Base-by-base conservation (phyloP, 2,329 filamentous ascomycete species). In the Myriangium duriaei region DNA sequence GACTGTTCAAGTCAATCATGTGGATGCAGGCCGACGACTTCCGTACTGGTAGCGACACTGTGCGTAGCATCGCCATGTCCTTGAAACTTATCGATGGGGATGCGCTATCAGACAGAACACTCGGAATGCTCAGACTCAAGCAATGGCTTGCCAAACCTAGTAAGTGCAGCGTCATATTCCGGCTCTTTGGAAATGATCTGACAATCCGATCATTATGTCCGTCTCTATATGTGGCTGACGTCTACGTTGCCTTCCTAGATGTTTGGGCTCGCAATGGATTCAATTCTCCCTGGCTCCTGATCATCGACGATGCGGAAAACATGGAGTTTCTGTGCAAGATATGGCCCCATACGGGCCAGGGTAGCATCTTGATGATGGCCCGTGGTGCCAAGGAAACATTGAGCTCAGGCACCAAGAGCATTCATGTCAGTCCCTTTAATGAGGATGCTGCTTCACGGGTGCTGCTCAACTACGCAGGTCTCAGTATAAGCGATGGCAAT, bases 301-400 rank as follows among this genome's bases (percentile, higher is more conserved):
- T 55, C 11, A 53, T 55, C 38, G 53, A 57, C 32, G 53, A 55
- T 36, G 52, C 46, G 6, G 52, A 54, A 32, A 48, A 56, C 26
- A 36, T 50, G 4, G 38, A 46, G 11, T 39, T 46, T 14, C 34
- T 56, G 6, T 45, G 44, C 32, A 37, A 40, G 3, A 44, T 45
- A 16, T 56, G 52, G 53, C 54, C 53, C 7, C 37, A 13, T 9
- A 45, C 32, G 29, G 36, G 43, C 42, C n/a, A n/a, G n/a, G n/a
- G n/a, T n/a, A n/a, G n/a, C n/a, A n/a, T n/a, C n/a, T n/a, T n/a
- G n/a, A n/a, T 43, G 26, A 48, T 40, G 11, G n/a, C 28, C 14
- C 4, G 28, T 11, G 28, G 14, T 13, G n/a, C 28, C 4, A 30
- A 13, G 5, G 28, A 11, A 4, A 11, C 28, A 11, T 30, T 30